A percentile compares a stretch with the other conserved stretches of the same genome.
Conservation (phyloP, 2,329 filamentous ascomycete species). For the Sarocladium brachiariae region DNA sequence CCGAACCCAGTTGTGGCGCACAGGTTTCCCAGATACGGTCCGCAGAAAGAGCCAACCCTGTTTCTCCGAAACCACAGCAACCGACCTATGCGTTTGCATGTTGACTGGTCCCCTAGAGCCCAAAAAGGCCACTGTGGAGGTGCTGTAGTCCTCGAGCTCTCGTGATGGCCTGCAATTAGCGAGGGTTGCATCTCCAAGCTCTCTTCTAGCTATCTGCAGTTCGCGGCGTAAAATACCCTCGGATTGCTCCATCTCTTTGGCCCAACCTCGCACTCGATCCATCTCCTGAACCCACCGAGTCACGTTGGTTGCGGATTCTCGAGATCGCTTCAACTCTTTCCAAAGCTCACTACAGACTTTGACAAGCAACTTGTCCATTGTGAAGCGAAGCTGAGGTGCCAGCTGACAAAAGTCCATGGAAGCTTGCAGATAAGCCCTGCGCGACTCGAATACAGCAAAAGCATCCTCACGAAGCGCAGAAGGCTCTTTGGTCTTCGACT, state of each 20-base stretch:
- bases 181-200: constrained; percentile 74
- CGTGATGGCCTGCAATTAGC: constrained; percentile 69
- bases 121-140: constrained; percentile 83
- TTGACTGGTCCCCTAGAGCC: constrained; percentile 63
- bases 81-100: constrained; percentile 47
- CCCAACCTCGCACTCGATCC: constrained; percentile 88
- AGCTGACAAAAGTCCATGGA: constrained; percentile 90
- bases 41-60: constrained; percentile 91
- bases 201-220: constrained; percentile 68
- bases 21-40: constrained; percentile 77
- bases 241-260: constrained; percentile 86
- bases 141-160: constrained; percentile 87
- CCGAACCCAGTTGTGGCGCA: constrained; percentile 80
- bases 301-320: constrained; percentile 59
- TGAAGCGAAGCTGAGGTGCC: constrained; percentile 76
- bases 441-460: constrained; percentile 87
- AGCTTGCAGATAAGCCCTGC: constrained; percentile 83
- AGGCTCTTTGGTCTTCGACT: constrained; percentile 90
- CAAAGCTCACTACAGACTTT: constrained; percentile 80
- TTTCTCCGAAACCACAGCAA: constrained; percentile 61
- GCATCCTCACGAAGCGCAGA: constrained; percentile 89
- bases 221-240: constrained; percentile 79
- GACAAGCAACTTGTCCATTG: constrained; percentile 81
- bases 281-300: constrained; percentile 70
- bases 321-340: constrained; percentile 71